phyloP scores from a whole-genome alignment of 805 yeast species.

The Saccharomycopsis schoenii region DNA sequence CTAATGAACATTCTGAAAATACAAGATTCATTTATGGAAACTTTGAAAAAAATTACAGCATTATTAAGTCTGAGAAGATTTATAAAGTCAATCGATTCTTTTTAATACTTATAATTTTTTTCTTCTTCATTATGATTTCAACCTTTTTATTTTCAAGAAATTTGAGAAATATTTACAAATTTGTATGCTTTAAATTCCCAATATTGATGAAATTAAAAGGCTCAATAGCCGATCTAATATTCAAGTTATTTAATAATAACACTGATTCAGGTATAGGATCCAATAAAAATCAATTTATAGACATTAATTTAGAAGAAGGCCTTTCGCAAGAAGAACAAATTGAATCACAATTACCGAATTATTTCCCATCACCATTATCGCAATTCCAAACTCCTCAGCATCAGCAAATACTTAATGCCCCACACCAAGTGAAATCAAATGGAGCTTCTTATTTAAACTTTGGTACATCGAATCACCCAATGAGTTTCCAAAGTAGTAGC shows the following conservation, averaged over 20 bases:
- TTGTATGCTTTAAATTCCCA: neutral
- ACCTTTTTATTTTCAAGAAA: neutral
- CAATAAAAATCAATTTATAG: conserved; percentile 3
- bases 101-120: neutral
- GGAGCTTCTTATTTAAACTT: neutral
- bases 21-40: neutral
- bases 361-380: neutral
- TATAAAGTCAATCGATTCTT: neutral
- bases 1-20: neutral
- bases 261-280: neutral
- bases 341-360: neutral
- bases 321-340: neutral
- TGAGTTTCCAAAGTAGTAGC: neutral
- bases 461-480: neutral
- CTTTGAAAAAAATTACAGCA: neutral
- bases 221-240: neutral
- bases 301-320: conserved; percentile 16
- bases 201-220: neutral
- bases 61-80: neutral
- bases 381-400: neutral
- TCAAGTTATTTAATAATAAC: neutral
- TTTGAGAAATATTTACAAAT: neutral
- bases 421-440: neutral
- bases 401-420: neutral
- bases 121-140: neutral